phyloP scores from a whole-genome alignment of 176 grass and related monocot genomes.

The Metroxylon sagu region DNA sequence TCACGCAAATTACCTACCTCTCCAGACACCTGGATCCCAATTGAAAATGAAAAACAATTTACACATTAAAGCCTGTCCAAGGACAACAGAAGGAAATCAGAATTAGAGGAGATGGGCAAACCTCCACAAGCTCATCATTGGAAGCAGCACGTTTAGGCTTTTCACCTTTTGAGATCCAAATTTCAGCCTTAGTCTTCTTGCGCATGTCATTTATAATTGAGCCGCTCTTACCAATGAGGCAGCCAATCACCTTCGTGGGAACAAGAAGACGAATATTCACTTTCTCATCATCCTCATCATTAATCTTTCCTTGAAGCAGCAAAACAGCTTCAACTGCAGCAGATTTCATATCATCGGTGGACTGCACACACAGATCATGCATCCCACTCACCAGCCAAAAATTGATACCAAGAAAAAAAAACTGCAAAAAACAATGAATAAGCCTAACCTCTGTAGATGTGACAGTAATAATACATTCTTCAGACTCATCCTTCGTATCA shows the following conservation, averaged over 20 bases:
- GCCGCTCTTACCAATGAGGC: constrained; percentile 92
- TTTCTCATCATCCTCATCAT: constrained; percentile 44
- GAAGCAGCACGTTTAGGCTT: constrained; percentile 67
- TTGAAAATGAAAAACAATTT: not conserved
- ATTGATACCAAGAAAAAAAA: not conserved
- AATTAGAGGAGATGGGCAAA: constrained; percentile 22
- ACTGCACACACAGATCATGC: constrained; percentile 29
- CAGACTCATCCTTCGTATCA: constrained; percentile 68
- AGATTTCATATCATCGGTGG: constrained; percentile 82
- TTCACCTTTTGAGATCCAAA: constrained; percentile 79
- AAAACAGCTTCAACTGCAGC: constrained; percentile 89
- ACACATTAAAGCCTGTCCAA: not conserved
- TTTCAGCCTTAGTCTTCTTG: constrained; percentile 67
- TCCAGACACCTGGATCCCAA: constrained; percentile 55
- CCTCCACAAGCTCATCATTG: constrained; percentile 83
- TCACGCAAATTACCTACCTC: constrained; percentile 73
- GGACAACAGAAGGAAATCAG: not conserved
- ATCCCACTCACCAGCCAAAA: constrained; percentile 11
- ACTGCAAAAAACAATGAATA: constrained; percentile 6
- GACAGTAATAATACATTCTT: constrained; percentile 80
- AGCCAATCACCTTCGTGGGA: constrained; percentile 67
- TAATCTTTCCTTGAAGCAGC: constrained; percentile 87
- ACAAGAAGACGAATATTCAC: constrained; percentile 78
- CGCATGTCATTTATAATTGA: constrained; percentile 91
- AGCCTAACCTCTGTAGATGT: constrained; percentile 64